A percentile compares a stretch with the other conserved stretches of the same genome.
Evolutionary conservation across 108 stramenopile species (phyloP).

Genomic region (Skeletonema costatum): DNA sequence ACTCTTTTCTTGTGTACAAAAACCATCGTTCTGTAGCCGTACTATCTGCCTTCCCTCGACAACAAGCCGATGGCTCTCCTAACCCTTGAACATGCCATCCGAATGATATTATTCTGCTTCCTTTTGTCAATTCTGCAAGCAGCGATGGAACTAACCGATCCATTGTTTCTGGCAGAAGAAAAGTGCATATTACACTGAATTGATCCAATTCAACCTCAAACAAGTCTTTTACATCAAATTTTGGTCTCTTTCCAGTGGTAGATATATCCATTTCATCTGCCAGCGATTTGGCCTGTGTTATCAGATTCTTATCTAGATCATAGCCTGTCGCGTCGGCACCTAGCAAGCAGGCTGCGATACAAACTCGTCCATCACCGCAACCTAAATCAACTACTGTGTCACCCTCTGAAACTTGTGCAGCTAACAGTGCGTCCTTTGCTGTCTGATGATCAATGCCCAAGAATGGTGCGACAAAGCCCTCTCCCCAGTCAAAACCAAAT

Average conservation of each 20-base stretch:
- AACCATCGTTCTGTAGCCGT: constrained; percentile 1
- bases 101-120: neutral
- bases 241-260: neutral
- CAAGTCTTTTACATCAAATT: neutral
- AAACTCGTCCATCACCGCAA: neutral
- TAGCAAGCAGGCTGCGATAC: neutral
- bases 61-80: neutral
- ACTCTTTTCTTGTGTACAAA: neutral
- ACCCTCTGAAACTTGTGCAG: neutral
- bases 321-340: neutral
- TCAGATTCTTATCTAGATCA: neutral
- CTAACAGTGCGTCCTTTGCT: neutral
- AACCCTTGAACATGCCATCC: neutral
- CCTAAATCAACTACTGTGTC: neutral
- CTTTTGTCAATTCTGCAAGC: neutral
- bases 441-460: neutral
- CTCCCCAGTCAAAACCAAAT: neutral
- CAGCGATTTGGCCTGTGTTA: neutral
- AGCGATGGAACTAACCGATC: neutral
- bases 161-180: neutral
- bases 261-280: neutral
- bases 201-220: neutral
- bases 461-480: neutral
- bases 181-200: neutral
- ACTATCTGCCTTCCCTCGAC: neutral